Evolutionary conservation across 1,284 basidiomycete species (phyloP).

Genomic region (Ganoderma sinense): DNA sequence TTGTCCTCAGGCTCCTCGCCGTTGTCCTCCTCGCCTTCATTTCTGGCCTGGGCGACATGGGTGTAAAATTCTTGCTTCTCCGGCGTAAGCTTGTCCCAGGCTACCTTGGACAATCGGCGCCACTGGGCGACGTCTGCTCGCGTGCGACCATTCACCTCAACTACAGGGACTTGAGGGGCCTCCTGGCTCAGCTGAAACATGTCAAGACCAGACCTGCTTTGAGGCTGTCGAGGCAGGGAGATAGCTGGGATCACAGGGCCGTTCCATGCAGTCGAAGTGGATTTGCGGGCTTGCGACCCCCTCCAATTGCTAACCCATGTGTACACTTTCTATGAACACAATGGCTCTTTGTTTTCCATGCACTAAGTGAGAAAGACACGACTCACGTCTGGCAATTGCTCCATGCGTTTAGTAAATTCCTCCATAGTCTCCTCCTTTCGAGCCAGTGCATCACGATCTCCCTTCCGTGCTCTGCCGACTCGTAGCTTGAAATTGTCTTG

Average conservation of each 20-base stretch:
- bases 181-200: background rate
- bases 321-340: background rate
- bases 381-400: background rate
- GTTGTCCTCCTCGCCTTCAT: background rate
- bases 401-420: background rate
- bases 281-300: background rate
- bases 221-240: background rate
- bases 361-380: too few relatives aligned
- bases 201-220: background rate
- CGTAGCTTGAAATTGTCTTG: background rate
- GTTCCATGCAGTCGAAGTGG: background rate
- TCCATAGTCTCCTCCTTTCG: background rate
- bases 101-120: background rate
- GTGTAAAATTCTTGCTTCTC: background rate
- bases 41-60: background rate
- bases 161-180: background rate
- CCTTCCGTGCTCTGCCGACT: background rate
- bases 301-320: background rate
- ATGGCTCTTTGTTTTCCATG: too few relatives aligned
- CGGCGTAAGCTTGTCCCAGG: background rate
- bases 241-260: background rate
- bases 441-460: background rate
- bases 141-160: background rate
- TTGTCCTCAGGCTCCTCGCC: too few relatives aligned
- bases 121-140: background rate